Conservation (phyloP, 768 basidiomycete species). For the Podaxis rugospora region DNA sequence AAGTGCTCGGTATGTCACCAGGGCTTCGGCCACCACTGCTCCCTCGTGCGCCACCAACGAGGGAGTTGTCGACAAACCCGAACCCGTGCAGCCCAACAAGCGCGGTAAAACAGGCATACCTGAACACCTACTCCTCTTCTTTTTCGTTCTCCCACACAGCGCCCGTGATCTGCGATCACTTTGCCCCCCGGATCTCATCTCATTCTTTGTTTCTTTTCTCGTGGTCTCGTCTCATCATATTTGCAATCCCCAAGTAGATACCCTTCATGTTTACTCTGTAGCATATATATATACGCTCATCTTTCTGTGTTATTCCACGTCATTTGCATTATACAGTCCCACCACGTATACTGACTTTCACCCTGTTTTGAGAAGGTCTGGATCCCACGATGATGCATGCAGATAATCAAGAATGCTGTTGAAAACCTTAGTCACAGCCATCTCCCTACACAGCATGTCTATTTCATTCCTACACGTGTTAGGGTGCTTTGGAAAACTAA, state of each 20-base stretch:
- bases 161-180: neutral
- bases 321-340: too few species aligned
- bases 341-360: too few species aligned
- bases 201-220: neutral
- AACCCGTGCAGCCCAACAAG: neutral
- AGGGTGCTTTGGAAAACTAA: neutral
- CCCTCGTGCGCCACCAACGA: neutral
- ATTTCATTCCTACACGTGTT: neutral
- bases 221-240: neutral
- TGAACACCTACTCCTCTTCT: neutral
- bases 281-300: neutral
- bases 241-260: neutral
- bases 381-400: too few species aligned
- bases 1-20: neutral
- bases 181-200: neutral
- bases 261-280: neutral
- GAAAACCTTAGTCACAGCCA: neutral
- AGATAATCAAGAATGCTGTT: neutral
- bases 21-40: neutral
- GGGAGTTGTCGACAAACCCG: neutral
- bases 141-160: neutral
- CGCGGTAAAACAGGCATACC: neutral
- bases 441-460: neutral
- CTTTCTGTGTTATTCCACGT: neutral
- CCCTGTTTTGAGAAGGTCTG: too few species aligned